Evolutionary conservation across 352 stramenopile species (phyloP).

Genomic region (Globisporangium yorkense): DNA sequence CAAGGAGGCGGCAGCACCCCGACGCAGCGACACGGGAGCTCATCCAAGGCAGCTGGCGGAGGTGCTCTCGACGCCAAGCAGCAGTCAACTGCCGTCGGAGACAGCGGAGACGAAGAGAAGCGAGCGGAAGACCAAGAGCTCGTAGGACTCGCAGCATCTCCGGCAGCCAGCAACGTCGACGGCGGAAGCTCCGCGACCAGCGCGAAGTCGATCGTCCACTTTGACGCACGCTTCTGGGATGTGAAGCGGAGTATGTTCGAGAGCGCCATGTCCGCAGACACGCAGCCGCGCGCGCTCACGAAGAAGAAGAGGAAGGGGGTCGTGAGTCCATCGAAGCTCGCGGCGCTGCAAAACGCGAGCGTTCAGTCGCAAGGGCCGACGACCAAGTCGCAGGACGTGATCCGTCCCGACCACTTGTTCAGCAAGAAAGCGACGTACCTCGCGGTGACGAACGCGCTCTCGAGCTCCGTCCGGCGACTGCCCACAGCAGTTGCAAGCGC

Average conservation of each 20-base stretch:
- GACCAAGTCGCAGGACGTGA: slow-evolving; percentile 44
- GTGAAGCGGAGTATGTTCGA: slow-evolving; percentile 71
- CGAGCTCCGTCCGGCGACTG: slow-evolving; percentile 44
- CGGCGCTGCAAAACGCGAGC: slow-evolving; percentile 40
- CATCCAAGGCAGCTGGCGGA: background rate
- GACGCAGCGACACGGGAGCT: background rate
- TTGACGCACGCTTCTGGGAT: slow-evolving; percentile 64
- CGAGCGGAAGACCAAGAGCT: slow-evolving; percentile 3
- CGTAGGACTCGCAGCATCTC: slow-evolving; percentile 1
- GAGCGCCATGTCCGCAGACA: background rate
- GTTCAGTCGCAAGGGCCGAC: slow-evolving; percentile 18
- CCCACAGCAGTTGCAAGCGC: slow-evolving; percentile 27
- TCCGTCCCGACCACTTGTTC: slow-evolving; percentile 59
- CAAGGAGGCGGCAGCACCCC: background rate
- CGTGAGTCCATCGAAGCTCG: slow-evolving; percentile 39
- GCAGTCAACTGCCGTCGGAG: background rate
- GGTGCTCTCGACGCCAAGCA: background rate
- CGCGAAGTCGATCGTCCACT: slow-evolving; percentile 21
- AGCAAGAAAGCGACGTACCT: slow-evolving; percentile 60
- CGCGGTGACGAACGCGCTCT: slow-evolving; percentile 51
- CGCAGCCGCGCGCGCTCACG: slow-evolving; percentile 22
- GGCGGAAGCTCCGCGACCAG: background rate
- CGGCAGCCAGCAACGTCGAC: background rate
- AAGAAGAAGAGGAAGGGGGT: slow-evolving; percentile 20
- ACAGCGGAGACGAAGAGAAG: slow-evolving; percentile 22